phyloP scores from a whole-genome alignment of 202 grass and related monocot species.

The Dendrocalamus latiflorus region DNA sequence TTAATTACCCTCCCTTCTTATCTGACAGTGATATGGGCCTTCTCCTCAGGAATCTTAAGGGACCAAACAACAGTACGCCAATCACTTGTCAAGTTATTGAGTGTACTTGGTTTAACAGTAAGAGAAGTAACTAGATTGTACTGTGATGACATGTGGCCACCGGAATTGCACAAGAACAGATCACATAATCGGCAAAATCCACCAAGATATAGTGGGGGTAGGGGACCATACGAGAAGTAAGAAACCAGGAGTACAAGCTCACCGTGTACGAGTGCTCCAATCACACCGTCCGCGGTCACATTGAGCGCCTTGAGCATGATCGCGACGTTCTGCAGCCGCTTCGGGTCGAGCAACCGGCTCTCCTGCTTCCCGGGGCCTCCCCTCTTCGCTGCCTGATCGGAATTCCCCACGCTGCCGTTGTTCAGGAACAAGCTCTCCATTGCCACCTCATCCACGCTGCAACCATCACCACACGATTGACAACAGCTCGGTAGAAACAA shows the following conservation, averaged over 20 bases:
- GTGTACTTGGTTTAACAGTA: constrained; percentile 35
- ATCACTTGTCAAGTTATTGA: constrained; percentile 15
- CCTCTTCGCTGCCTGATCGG: not conserved
- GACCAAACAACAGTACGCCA: constrained; percentile 12
- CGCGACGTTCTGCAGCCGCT: constrained; percentile 77
- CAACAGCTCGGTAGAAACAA: not conserved
- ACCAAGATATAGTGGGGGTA: constrained; percentile 8
- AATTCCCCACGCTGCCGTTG: constrained; percentile 21
- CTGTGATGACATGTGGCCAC: constrained; percentile 26
- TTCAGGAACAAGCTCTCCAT: constrained; percentile 64
- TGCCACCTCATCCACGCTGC: constrained; percentile 68
- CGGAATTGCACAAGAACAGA: constrained; percentile 33
- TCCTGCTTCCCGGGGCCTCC: constrained; percentile 30
- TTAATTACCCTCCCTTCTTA: not conserved
- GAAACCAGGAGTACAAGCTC: constrained; percentile 12
- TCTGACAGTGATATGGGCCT: not conserved
- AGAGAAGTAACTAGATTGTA: constrained; percentile 32
- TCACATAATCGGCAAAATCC: constrained; percentile 13
- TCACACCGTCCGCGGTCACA: constrained; percentile 57
- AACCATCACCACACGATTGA: not conserved
- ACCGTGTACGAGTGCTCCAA: constrained; percentile 63
- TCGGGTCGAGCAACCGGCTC: constrained; percentile 56
- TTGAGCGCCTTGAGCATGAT: constrained; percentile 77
- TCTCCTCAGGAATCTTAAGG: not conserved
- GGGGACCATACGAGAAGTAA: constrained; percentile 31